Conservation (phyloP, 208 protist genomes). For the Crithidia thermophila region DNA sequence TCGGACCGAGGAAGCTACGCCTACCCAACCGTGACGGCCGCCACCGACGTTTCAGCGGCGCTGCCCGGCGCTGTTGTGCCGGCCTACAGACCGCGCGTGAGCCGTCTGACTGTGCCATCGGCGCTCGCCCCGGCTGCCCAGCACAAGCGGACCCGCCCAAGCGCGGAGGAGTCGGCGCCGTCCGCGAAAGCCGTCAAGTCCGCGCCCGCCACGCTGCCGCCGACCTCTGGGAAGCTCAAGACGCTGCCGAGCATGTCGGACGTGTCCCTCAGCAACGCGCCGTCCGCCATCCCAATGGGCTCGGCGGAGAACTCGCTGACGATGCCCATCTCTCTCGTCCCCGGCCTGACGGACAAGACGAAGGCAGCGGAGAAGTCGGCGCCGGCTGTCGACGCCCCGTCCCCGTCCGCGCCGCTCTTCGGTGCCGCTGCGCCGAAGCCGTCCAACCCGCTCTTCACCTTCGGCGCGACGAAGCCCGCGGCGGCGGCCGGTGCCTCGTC, state of each 20-base stretch:
- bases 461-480: conserved; percentile 1
- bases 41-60: neutral
- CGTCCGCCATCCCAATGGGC: conserved; percentile 10
- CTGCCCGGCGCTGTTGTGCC: neutral
- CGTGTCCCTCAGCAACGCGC: conserved; percentile 21
- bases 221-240: neutral
- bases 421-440: neutral
- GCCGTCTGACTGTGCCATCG: conserved; percentile 19
- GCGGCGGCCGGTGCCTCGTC: neutral
- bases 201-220: neutral
- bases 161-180: neutral
- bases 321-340: conserved; percentile 13
- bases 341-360: conserved; percentile 1
- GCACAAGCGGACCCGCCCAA: neutral
- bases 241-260: neutral
- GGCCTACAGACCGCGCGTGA: conserved; percentile 5
- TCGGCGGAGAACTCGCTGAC: conserved; percentile 30
- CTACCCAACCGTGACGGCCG: conserved; percentile 1
- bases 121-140: neutral
- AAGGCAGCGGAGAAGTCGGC: neutral
- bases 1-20: conserved; percentile 14
- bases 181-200: conserved; percentile 5
- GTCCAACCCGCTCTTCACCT: neutral
- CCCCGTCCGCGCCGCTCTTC: conserved; percentile 10
- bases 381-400: neutral